Evolutionary conservation across 2,329 filamentous ascomycete genomes (phyloP).

Genomic region (Lachnellula subtilissima): DNA sequence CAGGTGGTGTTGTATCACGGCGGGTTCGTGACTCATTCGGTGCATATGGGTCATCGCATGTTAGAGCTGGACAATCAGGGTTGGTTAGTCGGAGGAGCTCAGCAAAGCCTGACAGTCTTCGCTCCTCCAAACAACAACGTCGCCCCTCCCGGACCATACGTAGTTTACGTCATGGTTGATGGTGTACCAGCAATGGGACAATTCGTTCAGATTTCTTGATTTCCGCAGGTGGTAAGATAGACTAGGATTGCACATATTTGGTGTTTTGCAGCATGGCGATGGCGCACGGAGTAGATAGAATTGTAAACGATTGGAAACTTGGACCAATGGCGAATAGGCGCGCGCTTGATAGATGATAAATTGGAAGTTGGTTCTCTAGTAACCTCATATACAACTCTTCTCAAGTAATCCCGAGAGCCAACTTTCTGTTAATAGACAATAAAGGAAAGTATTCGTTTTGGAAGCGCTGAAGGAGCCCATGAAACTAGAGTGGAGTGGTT

Average conservation of each 20-base stretch:
- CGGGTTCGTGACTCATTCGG: constrained; percentile 55
- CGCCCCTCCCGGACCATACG: constrained; percentile 55
- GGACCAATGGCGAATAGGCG: constrained; percentile 2
- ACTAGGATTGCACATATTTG: neutral
- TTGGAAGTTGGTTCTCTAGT: neutral
- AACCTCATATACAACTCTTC: too few species aligned
- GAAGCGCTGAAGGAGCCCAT: neutral
- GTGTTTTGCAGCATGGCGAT: neutral
- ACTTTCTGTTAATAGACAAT: too few species aligned
- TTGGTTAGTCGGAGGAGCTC: constrained; percentile 38
- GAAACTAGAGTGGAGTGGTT: neutral
- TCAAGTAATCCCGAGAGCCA: too few species aligned
- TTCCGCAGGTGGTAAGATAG: neutral
- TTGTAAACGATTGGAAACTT: neutral
- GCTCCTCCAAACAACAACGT: constrained; percentile 52
- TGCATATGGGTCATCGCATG: constrained; percentile 60
- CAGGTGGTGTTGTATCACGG: constrained; percentile 52
- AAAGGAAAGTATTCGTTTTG: too few species aligned
- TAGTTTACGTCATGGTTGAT: constrained; percentile 49
- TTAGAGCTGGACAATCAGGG: constrained; percentile 46
- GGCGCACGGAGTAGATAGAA: neutral
- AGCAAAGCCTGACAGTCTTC: constrained; percentile 45
- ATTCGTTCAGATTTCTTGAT: constrained; percentile 25
- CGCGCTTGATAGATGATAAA: neutral
- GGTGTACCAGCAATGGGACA: constrained; percentile 30